Base-by-base conservation (phyloP, 1,139 yeast species). In the Nakaseomyces uthaithaninus region DNA sequence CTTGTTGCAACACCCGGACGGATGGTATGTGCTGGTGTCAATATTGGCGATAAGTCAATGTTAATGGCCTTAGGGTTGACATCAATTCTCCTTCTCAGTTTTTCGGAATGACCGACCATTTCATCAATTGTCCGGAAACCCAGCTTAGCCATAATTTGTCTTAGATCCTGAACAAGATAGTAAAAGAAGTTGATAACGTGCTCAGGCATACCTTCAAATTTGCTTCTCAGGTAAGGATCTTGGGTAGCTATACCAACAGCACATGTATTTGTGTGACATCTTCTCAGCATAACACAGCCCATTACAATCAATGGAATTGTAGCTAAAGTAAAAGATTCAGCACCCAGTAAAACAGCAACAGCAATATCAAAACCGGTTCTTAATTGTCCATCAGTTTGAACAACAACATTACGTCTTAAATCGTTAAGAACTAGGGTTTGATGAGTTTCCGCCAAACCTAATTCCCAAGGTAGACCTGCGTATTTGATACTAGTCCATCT, bases 201-300 rank as follows among this genome's bases (percentile, higher is more conserved):
- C 66, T 91, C 98, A 41, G 98, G 98, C 44, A 96, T 89, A 60
- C 98, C 98, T 56, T 76, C 74, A 67, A 91, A 91, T 66, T 89
- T 91, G 68, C 76, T 77, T 67, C 98, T 80, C 54, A 91, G 74
- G 52, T 80, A 86, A 23, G 97, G 96, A 64, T 91, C 97, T 65
- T 91, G 98, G 30, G 98, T 91, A 36, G 98, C 98, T 68, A 91
- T 85, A 68, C 98, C 98, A 41, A 89, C 97, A 27, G 98, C 95
- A 67, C 98, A 91, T 35, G 95, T 77, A 65, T 86, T 84, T 49
- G 83, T 69, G 61, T 91, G 96, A 64, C 97, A 89, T 68, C 81
- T 84, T 65, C 95, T 74, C 84, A 89, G 81, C 84, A 86, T 80
- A 59, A 89, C 80, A 72, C 98, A 91, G 43, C 97, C 97, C 89